Evolutionary conservation across 2,329 filamentous ascomycete genomes (phyloP).

Genomic region (Chaetomium olivaceum): DNA sequence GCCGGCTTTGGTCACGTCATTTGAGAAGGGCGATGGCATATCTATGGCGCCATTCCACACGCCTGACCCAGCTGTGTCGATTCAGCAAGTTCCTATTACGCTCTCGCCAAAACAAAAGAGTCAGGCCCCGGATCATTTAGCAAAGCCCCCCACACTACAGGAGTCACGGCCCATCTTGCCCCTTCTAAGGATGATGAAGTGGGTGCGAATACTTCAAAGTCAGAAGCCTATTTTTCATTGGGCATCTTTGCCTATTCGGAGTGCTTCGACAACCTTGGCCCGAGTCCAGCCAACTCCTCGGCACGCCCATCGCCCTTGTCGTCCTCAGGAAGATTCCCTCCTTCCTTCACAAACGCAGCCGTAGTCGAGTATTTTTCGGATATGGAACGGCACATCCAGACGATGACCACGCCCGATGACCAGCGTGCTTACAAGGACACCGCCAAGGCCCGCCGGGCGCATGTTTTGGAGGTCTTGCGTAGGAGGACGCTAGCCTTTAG

Average conservation of each 20-base stretch:
- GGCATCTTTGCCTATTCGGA: constrained; percentile 5
- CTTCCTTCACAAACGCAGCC: background rate
- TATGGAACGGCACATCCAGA: background rate
- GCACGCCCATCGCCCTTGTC: background rate
- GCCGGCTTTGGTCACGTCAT: background rate
- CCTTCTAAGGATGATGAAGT: background rate
- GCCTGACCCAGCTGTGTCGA: background rate
- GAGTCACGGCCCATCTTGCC: background rate
- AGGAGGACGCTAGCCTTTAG: too few relatives aligned
- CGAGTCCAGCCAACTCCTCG: background rate
- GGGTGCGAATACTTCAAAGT: background rate
- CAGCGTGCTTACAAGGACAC: background rate
- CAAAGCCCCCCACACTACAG: background rate
- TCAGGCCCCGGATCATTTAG: background rate
- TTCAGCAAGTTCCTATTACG: background rate
- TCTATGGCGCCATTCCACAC: background rate
- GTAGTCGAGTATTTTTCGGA: background rate
- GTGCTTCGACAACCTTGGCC: background rate
- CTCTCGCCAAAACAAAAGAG: background rate
- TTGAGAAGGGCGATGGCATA: background rate
- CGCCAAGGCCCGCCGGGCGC: background rate
- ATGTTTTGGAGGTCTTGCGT: background rate
- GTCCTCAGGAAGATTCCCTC: background rate
- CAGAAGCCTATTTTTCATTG: background rate
- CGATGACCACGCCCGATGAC: background rate